Base-by-base conservation (phyloP, 352 stramenopile genomes). In the Thalassiosira exigua region DNA sequence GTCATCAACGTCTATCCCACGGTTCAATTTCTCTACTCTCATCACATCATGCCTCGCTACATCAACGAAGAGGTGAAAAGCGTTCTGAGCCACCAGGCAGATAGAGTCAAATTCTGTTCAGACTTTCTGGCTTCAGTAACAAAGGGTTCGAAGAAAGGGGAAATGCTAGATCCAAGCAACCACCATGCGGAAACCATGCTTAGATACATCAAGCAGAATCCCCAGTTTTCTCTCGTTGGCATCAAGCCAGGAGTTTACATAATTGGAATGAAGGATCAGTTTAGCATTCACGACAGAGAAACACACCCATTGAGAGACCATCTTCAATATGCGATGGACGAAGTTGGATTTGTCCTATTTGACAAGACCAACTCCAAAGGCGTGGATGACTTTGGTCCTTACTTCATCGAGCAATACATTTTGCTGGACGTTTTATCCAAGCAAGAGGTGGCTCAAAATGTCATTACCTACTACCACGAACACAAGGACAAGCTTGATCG, bases 261-360 rank as follows among this genome's bases (percentile, higher is more conserved):
- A 14, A 85, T 89, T 60, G 82, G 82, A 26, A 89, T 87, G 82
- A 89, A 89, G 48, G 82, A 89, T 58, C 82, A 89, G 48, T 89
- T 89, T 67, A 89, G 85, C 54, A 65, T 76, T 36, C 65, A 82
- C 67, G 82, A 87, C 42, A 48, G 42, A 22, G 48, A 74, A 59
- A 71, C 53, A 48, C 69, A 84, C 36, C 78, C 64, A 32, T 52
- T 89, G 22, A 69, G 66, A 44, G 56, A 64, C 26, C 56, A 58
- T 17, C 69, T 85, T 48, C 82, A 81, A 68, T 89, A 70, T 74
- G 74, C 71, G 39, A 46, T 73, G 11, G 82, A 89, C 68, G 82
- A 89, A 61, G 68, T 80, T 71, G 82, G 82, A 42, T 89, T 89
- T 48, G 58, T 89, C 32, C 42, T 89, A 4, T 85, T 86, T 65